phyloP scores from a whole-genome alignment of 2,329 filamentous ascomycete genomes.

The Nigrospora osmanthi region DNA sequence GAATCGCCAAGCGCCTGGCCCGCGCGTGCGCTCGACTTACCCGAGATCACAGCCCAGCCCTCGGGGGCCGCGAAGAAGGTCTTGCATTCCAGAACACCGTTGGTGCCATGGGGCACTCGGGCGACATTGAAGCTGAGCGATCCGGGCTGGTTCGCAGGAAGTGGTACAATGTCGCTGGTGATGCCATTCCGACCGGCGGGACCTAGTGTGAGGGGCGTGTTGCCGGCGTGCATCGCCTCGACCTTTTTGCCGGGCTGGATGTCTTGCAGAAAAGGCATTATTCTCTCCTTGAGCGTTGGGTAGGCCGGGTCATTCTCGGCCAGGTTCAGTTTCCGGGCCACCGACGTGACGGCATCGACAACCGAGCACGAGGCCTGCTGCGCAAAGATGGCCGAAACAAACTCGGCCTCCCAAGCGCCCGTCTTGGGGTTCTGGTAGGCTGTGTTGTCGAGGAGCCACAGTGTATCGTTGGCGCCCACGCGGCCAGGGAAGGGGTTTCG shows the following conservation, averaged over 20 bases:
- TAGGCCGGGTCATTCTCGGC: conserved; percentile 50
- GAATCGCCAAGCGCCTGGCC: no score
- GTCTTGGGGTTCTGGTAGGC: conserved; percentile 53
- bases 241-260: conserved; percentile 65
- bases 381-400: conserved; percentile 75
- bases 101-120: conserved; percentile 39
- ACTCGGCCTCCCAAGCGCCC: conserved; percentile 68
- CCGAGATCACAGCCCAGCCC: conserved; percentile 79
- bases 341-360: conserved; percentile 59
- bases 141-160: conserved; percentile 38
- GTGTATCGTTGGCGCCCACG: conserved; percentile 58
- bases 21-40: conserved; percentile 23
- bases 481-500: conserved; percentile 51
- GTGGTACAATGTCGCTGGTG: conserved; percentile 51
- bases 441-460: conserved; percentile 90
- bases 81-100: conserved; percentile 53
- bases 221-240: conserved; percentile 48
- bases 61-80: conserved; percentile 69
- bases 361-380: conserved; percentile 60
- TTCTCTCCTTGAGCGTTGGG: conserved; percentile 54
- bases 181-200: conserved; percentile 68
- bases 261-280: conserved; percentile 72
- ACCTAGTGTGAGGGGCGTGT: conserved; percentile 45
- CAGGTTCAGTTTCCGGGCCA: conserved; percentile 63
- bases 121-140: conserved; percentile 37